Base-by-base conservation (phyloP, 1,284 basidiomycete genomes). In the Sanghuangporus sanghuang region DNA sequence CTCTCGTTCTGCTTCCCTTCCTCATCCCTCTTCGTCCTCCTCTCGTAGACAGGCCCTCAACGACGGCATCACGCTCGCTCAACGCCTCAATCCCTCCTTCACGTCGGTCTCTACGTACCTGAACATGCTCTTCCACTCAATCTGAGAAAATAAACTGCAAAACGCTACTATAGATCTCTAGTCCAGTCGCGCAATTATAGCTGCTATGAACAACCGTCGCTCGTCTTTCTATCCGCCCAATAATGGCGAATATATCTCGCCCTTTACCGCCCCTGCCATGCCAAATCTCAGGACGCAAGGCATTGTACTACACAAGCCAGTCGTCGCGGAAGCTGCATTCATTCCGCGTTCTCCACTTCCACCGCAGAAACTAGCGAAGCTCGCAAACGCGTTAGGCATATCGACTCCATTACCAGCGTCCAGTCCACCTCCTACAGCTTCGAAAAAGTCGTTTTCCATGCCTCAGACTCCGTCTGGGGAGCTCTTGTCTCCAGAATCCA, bases 361-460 rank as follows among this genome's bases (percentile, higher is more conserved):
- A 6, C 90, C 91, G 11, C 81, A 89, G 69, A 80, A 87, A 14
- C 82, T 93, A 5, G 91, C 89, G 49, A 90, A 88, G 68, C 79
- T 93, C 39, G 90, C 90, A 27, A 93, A 93, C 70, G 90, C 91
- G 1, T 83, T 93, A 49, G 90, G 90, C 59, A 84, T 93, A 35
- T 81, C 88, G 1, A 87, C 86, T 0, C 89, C 89, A 0, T 72
- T 88, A 50, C 90, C 89, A 7, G 77, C 80, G 70, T 80, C 63
- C 69, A 73, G 72, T 69, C 75, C 70, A 68, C 70, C 76, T 57
- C 59, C 74, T 16, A 83, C 85, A 68, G 71, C 74, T 38, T 74
- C 76, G 48, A 75, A 81, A 69, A 81, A 84, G 44, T 85, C 87
- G 36, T 81, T 61, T 44, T 64, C 82, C 11, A 85, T 84, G 0